These are phyloP conservation scores for Candida krabiensis DNA, from an alignment of 805 yeast species.

Conservation along the genomic window DNA sequence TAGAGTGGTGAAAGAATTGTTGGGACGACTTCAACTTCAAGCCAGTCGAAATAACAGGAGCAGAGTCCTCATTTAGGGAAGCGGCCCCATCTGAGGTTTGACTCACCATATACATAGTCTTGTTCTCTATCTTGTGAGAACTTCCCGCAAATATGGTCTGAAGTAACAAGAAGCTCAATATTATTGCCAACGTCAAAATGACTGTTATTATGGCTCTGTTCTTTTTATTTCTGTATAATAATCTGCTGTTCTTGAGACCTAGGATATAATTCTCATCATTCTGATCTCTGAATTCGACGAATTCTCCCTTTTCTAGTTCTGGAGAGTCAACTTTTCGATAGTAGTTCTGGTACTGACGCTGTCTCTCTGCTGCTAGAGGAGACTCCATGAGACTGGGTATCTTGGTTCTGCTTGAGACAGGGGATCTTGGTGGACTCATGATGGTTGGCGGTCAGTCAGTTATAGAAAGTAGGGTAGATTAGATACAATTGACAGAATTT, in stretches of 20 bases:
- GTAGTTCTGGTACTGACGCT: slow-evolving; percentile 13
- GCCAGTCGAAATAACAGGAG: slow-evolving; percentile 1
- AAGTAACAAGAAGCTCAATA: slow-evolving; percentile 9
- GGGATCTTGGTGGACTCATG: slow-evolving; percentile 12
- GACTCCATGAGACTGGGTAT: slow-evolving; percentile 12
- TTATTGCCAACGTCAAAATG: slow-evolving; percentile 6
- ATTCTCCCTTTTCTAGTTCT: slow-evolving; percentile 10
- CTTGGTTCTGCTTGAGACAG: slow-evolving; percentile 8
- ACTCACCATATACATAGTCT: not conserved
- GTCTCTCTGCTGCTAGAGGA: slow-evolving; percentile 14
- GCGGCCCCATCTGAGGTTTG: not conserved
- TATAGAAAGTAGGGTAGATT: no score
- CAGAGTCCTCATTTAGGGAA: slow-evolving; percentile 1
- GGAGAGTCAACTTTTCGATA: slow-evolving; percentile 8
- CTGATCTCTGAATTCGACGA: slow-evolving; percentile 2
- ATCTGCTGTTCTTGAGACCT: no score
- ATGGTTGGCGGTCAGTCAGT: not conserved
- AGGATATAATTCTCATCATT: slow-evolving; percentile 6
- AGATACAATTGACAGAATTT: no score
- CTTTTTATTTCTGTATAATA: no score
- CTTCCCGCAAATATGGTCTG: slow-evolving; percentile 6
- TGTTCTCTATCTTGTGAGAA: no score
- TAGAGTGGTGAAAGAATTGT: no score
- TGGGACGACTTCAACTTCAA: not conserved
- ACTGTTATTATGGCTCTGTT: no score